phyloP scores from a whole-genome alignment of 2,329 filamentous ascomycete genomes.

The Tolypocladium album region DNA sequence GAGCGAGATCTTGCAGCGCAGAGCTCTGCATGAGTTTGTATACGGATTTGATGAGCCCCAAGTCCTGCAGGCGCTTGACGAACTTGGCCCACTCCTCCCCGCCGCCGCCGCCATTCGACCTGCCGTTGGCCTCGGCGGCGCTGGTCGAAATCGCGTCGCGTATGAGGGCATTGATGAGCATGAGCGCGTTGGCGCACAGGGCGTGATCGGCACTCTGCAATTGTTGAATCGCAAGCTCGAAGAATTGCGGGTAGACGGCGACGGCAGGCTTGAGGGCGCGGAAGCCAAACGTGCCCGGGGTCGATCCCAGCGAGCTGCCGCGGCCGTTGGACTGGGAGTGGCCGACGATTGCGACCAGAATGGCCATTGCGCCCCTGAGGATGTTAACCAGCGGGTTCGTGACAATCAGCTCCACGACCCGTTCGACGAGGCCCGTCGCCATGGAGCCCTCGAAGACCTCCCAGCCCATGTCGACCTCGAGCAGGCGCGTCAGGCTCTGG shows the following conservation, averaged over 20 bases:
- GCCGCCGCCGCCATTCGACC: conserved; percentile 16
- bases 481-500: conserved; percentile 73
- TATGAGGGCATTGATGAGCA: conserved; percentile 91
- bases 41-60: conserved; percentile 86
- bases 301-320: conserved; percentile 23
- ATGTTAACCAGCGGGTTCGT: conserved; percentile 96
- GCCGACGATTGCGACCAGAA: conserved; percentile 85
- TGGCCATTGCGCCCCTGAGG: conserved; percentile 90
- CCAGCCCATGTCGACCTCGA: conserved; percentile 98
- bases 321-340: conserved; percentile 56
- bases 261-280: conserved; percentile 86
- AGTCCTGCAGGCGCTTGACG: conserved; percentile 84
- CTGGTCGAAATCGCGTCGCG: conserved; percentile 79
- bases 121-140: conserved; percentile 29
- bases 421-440: conserved; percentile 56
- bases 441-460: conserved; percentile 62
- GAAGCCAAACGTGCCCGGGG: conserved; percentile 65
- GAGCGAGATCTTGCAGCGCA: conserved; percentile 78
- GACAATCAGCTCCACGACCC: conserved; percentile 85
- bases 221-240: conserved; percentile 86
- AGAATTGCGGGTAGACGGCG: conserved; percentile 83
- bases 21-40: conserved; percentile 92
- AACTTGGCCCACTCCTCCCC: conserved; percentile 95
- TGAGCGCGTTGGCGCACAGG: conserved; percentile 87
- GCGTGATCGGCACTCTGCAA: conserved; percentile 91